phyloP scores from a whole-genome alignment of 2,329 filamentous ascomycete species.

The Penicillium sclerotiorum region DNA sequence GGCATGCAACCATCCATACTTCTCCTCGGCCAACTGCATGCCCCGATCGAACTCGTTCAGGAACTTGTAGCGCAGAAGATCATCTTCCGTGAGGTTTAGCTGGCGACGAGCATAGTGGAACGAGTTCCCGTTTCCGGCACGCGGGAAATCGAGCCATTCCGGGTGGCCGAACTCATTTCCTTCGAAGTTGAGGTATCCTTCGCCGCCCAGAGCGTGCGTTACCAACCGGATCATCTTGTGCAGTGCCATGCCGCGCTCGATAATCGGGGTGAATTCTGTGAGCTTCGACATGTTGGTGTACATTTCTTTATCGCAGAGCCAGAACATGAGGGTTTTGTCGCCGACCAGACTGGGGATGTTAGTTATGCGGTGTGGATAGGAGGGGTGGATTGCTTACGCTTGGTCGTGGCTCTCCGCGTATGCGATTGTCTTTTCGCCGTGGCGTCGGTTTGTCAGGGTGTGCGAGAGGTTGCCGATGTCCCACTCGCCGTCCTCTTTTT shows the following conservation, averaged over 20 bases:
- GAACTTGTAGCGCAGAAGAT: constrained; percentile 81
- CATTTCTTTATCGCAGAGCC: constrained; percentile 94
- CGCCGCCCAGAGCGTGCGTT: constrained; percentile 87
- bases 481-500: constrained; percentile 88
- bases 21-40: constrained; percentile 86
- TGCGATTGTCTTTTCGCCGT: constrained; percentile 97
- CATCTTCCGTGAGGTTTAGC: constrained; percentile 87
- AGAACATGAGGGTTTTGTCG: constrained; percentile 97
- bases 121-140: constrained; percentile 87
- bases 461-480: constrained; percentile 82
- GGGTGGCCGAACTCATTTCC: constrained; percentile 99
- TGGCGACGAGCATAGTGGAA: constrained; percentile 95
- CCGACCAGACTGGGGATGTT: constrained; percentile 72
- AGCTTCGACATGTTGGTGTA: constrained; percentile 96
- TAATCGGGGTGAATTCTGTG: constrained; percentile 79
- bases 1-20: constrained; percentile 87
- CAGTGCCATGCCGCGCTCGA: constrained; percentile 85
- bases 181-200: constrained; percentile 98
- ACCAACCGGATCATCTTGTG: constrained; percentile 98
- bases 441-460: constrained; percentile 87
- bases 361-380: neutral
- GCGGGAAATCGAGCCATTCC: constrained; percentile 98
- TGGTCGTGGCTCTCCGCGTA: constrained; percentile 98
- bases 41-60: constrained; percentile 90
- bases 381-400: constrained; percentile 65